These are phyloP conservation scores for Pogostemon cablin DNA, from an alignment of 257 asterid genomes.

Conservation along the genomic window DNA sequence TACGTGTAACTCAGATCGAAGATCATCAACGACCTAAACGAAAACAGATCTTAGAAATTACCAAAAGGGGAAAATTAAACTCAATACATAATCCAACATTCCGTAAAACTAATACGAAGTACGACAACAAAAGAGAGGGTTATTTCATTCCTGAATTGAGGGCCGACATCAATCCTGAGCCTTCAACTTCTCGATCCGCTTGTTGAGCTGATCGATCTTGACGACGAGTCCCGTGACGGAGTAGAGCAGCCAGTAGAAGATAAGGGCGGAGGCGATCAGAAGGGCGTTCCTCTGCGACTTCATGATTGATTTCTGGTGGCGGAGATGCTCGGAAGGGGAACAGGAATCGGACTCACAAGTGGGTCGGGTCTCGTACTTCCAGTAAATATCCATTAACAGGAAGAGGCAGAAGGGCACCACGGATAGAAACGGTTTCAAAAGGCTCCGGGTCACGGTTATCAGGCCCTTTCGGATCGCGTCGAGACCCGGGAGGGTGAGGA, in stretches of 20 bases:
- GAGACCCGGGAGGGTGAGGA: constrained; percentile 88
- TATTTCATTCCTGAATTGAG: constrained; percentile 4
- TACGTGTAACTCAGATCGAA: constrained; percentile 30
- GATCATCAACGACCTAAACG: constrained; percentile 28
- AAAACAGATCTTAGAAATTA: constrained; percentile 33
- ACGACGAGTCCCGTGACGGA: constrained; percentile 83
- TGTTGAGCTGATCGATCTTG: constrained; percentile 59
- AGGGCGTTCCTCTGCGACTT: constrained; percentile 94
- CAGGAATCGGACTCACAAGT: constrained; percentile 73
- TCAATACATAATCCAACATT: constrained; percentile 28
- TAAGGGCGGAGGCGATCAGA: constrained; percentile 78
- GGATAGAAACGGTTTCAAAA: constrained; percentile 79
- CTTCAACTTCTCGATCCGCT: constrained; percentile 79
- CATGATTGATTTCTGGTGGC: constrained; percentile 93
- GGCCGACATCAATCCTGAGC: constrained; percentile 51
- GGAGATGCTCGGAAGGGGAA: constrained; percentile 84
- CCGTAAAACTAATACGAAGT: constrained; percentile 12
- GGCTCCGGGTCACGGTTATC: constrained; percentile 69
- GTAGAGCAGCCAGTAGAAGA: constrained; percentile 89
- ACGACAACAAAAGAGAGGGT: constrained; percentile 26
- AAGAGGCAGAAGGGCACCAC: constrained; percentile 89
- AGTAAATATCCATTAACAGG: constrained; percentile 84
- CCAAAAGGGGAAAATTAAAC: not conserved
- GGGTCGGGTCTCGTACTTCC: constrained; percentile 93
- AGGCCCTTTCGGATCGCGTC: constrained; percentile 84